A percentile compares a stretch with the other conserved stretches of the same genome.
phyloP scores from a whole-genome alignment of 73 alveolate species.

The Tetrahymena thermophila region DNA sequence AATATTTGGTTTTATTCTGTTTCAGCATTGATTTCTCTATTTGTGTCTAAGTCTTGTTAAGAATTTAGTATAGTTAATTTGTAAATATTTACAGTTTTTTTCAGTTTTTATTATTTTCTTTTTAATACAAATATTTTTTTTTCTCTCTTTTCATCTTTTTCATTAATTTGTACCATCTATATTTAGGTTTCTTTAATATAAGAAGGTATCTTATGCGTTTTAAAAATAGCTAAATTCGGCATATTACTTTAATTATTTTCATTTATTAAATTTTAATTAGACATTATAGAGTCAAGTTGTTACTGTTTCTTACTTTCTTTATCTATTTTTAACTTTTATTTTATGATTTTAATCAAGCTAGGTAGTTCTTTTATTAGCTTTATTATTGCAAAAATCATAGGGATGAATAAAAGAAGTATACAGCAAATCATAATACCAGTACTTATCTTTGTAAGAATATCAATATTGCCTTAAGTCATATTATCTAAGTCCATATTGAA shows the following conservation, averaged over 20 bases:
- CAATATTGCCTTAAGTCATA: neutral
- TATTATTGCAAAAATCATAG: neutral
- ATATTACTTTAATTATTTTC: neutral
- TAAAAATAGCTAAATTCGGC: neutral
- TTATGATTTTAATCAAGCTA: neutral
- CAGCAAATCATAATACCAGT: neutral
- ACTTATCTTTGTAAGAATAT: neutral
- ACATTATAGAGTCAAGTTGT: neutral
- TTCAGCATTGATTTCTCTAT: too few relatives aligned
- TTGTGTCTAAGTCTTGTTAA: neutral
- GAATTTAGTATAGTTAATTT: neutral
- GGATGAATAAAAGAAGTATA: neutral
- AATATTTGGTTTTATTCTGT: neutral
- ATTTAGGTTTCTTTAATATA: neutral
- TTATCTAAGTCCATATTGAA: neutral
- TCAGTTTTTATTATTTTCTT: neutral
- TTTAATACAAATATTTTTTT: neutral
- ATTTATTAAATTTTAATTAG: neutral
- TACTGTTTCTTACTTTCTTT: neutral
- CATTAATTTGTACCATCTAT: too few relatives aligned
- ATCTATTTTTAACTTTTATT: neutral
- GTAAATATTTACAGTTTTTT: too few relatives aligned
- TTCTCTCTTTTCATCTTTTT: neutral
- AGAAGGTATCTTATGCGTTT: neutral
- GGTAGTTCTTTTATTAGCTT: neutral